These are phyloP conservation scores for Trifolium fragiferum DNA, from an alignment of 306 rosid species.

Conservation along the genomic window DNA sequence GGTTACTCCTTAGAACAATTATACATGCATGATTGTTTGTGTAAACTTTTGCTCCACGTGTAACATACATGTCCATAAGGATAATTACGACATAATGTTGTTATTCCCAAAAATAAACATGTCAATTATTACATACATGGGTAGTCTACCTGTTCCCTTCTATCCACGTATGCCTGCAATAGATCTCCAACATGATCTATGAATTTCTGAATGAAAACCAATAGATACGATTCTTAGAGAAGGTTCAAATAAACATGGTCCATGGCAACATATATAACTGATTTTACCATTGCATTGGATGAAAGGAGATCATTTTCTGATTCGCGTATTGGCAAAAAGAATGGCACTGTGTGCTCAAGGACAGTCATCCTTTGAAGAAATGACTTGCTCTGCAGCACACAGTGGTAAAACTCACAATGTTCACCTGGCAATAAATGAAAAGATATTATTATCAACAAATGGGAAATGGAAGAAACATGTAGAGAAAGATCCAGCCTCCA, in stretches of 20 bases:
- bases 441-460: slow-evolving; percentile 28
- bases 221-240: slow-evolving; percentile 32
- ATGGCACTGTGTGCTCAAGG: slow-evolving; percentile 89
- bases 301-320: slow-evolving; percentile 88
- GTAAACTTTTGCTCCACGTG: slow-evolving; percentile 22
- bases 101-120: slow-evolving; percentile 16
- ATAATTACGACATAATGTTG: slow-evolving; percentile 17
- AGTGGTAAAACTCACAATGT: slow-evolving; percentile 79
- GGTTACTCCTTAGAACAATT: slow-evolving; percentile 17
- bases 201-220: slow-evolving; percentile 76
- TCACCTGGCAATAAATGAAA: slow-evolving; percentile 66
- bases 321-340: slow-evolving; percentile 84
- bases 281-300: slow-evolving; percentile 85
- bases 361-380: slow-evolving; percentile 97
- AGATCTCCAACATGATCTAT: slow-evolving; percentile 94
- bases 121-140: slow-evolving; percentile 42
- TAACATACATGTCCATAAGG: slow-evolving; percentile 21
- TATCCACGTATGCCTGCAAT: slow-evolving; percentile 91
- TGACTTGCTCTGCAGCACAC: slow-evolving; percentile 95
- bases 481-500: slow-evolving; percentile 37
- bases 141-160: slow-evolving; percentile 89
- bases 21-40: not conserved
- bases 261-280: slow-evolving; percentile 46
- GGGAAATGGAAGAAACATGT: slow-evolving; percentile 16
- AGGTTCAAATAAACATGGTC: slow-evolving; percentile 37